phyloP scores from a whole-genome alignment of 495 filamentous ascomycete species.

The Cercophora scortea region DNA sequence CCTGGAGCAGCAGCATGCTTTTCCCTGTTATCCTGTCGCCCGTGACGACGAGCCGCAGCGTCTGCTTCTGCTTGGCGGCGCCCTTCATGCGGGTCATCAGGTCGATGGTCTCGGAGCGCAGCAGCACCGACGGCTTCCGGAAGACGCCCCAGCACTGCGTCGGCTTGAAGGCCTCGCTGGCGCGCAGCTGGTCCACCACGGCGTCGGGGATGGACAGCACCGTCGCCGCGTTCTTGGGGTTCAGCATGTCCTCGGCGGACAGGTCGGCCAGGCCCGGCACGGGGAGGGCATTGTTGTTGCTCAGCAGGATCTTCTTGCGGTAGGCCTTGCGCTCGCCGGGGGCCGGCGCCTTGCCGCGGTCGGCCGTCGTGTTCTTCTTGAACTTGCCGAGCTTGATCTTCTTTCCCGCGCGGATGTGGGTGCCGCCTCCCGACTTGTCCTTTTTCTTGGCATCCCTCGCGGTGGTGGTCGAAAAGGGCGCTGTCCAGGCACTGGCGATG shows the following conservation, averaged over 20 bases:
- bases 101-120: conserved; percentile 67
- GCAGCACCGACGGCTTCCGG: conserved; percentile 63
- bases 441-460: background rate
- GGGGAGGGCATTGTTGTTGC: conserved; percentile 84
- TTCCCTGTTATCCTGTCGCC: conserved; percentile 74
- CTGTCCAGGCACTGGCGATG: background rate
- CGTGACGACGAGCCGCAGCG: conserved; percentile 58
- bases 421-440: conserved; percentile 16
- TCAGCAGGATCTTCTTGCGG: conserved; percentile 81
- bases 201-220: conserved; percentile 63
- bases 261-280: conserved; percentile 59
- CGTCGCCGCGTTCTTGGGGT: conserved; percentile 48
- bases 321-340: conserved; percentile 78
- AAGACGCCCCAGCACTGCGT: conserved; percentile 86
- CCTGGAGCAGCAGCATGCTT: conserved; percentile 78
- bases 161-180: conserved; percentile 81
- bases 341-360: conserved; percentile 43
- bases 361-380: conserved; percentile 44
- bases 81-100: conserved; percentile 52
- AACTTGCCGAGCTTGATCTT: conserved; percentile 37
- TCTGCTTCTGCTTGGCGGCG: conserved; percentile 47
- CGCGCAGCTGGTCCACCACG: conserved; percentile 70
- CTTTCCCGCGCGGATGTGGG: conserved; percentile 27
- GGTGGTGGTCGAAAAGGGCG: conserved; percentile 26
- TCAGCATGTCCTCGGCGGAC: conserved; percentile 44